Conservation (phyloP, 2,329 filamentous ascomycete genomes). For the Polytolypa hystricis region DNA sequence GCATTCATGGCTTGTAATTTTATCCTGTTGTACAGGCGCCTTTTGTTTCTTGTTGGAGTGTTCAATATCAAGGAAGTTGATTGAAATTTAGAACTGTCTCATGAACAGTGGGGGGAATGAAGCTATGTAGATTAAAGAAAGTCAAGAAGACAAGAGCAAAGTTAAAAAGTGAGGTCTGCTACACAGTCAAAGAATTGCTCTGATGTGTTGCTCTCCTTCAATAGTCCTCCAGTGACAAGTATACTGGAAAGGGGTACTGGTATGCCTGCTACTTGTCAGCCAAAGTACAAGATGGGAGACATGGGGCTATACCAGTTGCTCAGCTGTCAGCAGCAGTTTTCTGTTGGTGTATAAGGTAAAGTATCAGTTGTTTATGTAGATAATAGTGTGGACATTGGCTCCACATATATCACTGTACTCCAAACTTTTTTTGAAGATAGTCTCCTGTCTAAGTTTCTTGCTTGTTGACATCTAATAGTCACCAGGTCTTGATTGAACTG, state of each 20-base stretch:
- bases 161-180: too few species aligned
- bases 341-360: slow-evolving; percentile 1
- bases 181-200: too few species aligned
- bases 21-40: not conserved
- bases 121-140: too few species aligned
- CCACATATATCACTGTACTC: slow-evolving; percentile 4
- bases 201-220: not conserved
- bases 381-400: not conserved
- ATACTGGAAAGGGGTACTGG: slow-evolving; percentile 1
- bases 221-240: slow-evolving; percentile 1
- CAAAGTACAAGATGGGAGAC: not conserved
- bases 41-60: too few species aligned
- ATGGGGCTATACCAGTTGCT: slow-evolving; percentile 1
- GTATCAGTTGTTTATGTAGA: slow-evolving; percentile 1
- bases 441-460: not conserved
- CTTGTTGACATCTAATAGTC: slow-evolving; percentile 11
- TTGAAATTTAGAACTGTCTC: not conserved
- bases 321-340: not conserved
- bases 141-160: too few species aligned
- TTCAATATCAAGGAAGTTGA: too few species aligned
- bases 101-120: too few species aligned
- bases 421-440: slow-evolving; percentile 3
- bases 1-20: too few species aligned
- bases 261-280: slow-evolving; percentile 1
- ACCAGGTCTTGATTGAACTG: slow-evolving; percentile 1